Conservation (phyloP, 2,329 filamentous ascomycete species). For the Rosellinia necatrix region DNA sequence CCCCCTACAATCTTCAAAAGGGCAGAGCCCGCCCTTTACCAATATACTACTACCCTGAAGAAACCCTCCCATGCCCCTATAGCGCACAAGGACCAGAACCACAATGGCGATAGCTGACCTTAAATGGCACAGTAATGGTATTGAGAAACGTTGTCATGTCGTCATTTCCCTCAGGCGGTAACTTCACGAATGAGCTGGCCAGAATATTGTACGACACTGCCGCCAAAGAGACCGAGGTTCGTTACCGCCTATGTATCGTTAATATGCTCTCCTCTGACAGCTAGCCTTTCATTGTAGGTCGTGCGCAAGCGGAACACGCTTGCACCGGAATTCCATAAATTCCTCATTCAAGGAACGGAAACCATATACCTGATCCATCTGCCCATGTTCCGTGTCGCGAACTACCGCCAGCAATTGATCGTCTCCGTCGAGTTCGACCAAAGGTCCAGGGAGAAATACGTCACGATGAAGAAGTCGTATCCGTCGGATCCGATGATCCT, state of each 20-base stretch:
- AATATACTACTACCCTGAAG: no score
- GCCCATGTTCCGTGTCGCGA: conserved; percentile 47
- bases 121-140: conserved; percentile 42
- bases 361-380: conserved; percentile 43
- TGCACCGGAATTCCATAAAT: conserved; percentile 43
- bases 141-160: conserved; percentile 55
- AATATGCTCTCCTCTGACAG: background rate
- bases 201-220: conserved; percentile 40
- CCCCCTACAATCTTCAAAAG: background rate
- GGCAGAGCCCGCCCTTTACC: no score
- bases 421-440: conserved; percentile 38
- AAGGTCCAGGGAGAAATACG: conserved; percentile 30
- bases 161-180: conserved; percentile 46
- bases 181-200: conserved; percentile 47
- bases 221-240: conserved; percentile 35
- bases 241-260: background rate
- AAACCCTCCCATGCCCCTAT: no score
- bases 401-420: conserved; percentile 47
- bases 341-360: conserved; percentile 45
- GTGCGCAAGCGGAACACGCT: conserved; percentile 44
- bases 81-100: background rate
- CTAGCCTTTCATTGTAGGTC: conserved; percentile 20
- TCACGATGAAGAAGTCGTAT: conserved; percentile 33
- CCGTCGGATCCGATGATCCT: conserved; percentile 38
- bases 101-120: background rate